A percentile compares a stretch with the other conserved stretches of the same genome.
phyloP scores from a whole-genome alignment of 2,329 filamentous ascomycete genomes.

The Trichothecium roseum region DNA sequence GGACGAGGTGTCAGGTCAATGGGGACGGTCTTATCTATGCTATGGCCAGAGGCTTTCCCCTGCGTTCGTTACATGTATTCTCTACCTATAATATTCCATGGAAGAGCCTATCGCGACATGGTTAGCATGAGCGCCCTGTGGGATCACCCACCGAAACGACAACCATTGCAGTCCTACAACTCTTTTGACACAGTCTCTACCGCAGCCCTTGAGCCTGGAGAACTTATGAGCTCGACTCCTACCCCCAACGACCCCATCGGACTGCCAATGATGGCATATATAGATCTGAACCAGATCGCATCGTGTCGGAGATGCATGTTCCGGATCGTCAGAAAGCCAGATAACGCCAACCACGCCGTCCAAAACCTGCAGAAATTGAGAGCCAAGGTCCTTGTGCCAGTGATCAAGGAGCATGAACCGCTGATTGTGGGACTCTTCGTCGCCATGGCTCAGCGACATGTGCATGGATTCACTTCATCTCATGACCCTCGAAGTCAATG shows the following conservation, averaged over 20 bases:
- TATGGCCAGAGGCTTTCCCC: conserved; percentile 29
- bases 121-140: conserved; percentile 41
- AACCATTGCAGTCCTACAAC: not conserved
- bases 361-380: conserved; percentile 34
- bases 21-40: conserved; percentile 29
- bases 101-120: conserved; percentile 29
- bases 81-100: conserved; percentile 40
- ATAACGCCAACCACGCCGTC: conserved; percentile 35
- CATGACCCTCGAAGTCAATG: conserved; percentile 11
- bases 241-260: conserved; percentile 12
- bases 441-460: conserved; percentile 46
- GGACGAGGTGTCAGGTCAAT: conserved; percentile 26
- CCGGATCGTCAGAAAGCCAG: conserved; percentile 30
- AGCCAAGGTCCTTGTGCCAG: conserved; percentile 34
- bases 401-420: conserved; percentile 38
- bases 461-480: conserved; percentile 23
- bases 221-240: conserved; percentile 7
- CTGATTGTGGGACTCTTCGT: conserved; percentile 42
- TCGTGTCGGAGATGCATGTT: conserved; percentile 36
- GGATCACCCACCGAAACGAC: conserved; percentile 20
- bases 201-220: no score
- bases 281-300: conserved; percentile 35
- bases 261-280: conserved; percentile 31
- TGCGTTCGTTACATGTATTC: conserved; percentile 22
- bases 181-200: conserved; percentile 27